phyloP scores from a whole-genome alignment of 352 stramenopile genomes.

The Aphanomyces stellatus region DNA sequence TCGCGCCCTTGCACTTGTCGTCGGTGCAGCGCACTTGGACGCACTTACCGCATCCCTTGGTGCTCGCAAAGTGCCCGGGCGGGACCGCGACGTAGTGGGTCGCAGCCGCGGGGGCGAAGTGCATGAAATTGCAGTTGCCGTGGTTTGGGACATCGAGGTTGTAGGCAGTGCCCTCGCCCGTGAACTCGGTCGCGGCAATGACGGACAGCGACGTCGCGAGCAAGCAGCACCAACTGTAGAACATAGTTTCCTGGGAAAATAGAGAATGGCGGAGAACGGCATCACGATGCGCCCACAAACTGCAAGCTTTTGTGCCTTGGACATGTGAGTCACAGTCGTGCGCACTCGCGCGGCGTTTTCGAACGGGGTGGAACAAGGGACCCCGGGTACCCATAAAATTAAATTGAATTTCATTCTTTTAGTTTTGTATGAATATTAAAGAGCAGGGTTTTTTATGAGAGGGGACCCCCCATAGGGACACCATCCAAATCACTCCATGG shows the following conservation, averaged over 20 bases:
- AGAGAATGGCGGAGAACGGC: no score
- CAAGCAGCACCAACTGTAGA: not conserved
- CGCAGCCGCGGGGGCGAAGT: conserved; percentile 22
- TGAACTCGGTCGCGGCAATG: not conserved
- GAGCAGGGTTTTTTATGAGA: no score
- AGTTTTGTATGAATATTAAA: no score
- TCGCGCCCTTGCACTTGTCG: conserved; percentile 26
- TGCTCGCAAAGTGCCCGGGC: conserved; percentile 23
- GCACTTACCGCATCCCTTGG: conserved; percentile 26
- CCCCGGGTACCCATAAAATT: no score
- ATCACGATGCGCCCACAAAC: no score
- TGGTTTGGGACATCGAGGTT: conserved; percentile 32
- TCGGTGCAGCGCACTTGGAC: conserved; percentile 44
- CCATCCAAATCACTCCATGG: no score
- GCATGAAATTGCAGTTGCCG: conserved; percentile 37
- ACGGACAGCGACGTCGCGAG: not conserved
- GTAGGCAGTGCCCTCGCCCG: conserved; percentile 36
- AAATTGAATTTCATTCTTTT: no score
- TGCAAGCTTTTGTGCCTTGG: no score
- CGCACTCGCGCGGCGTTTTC: no score
- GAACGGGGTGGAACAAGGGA: no score
- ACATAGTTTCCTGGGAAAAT: not conserved
- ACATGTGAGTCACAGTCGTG: no score
- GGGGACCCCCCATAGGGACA: not conserved
- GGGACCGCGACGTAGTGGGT: conserved; percentile 61